phyloP scores from a whole-genome alignment of 805 yeast genomes.

The Candida golubevii region DNA sequence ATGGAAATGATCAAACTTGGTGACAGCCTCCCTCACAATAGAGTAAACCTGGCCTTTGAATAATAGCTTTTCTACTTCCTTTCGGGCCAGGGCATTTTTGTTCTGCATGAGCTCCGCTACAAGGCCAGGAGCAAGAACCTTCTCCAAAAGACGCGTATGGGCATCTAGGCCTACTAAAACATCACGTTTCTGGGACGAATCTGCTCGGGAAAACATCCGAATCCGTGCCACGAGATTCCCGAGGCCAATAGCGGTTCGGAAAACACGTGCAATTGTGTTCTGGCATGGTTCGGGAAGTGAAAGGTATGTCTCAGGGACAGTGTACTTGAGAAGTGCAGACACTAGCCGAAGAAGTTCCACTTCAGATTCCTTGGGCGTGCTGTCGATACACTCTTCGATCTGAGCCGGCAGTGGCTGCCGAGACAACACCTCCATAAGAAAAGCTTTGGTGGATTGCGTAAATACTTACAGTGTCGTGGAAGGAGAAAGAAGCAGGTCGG shows the following conservation, averaged over 20 bases:
- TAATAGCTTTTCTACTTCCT: slow-evolving; percentile 36
- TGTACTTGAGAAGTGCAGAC: slow-evolving; percentile 25
- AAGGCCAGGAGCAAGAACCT: slow-evolving; percentile 17
- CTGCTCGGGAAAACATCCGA: slow-evolving; percentile 5
- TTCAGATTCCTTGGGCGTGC: neutral
- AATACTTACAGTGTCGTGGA: too few species aligned
- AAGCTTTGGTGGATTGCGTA: neutral
- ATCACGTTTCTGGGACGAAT: slow-evolving; percentile 12
- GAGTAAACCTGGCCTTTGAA: slow-evolving; percentile 31
- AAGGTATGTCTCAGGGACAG: slow-evolving; percentile 30
- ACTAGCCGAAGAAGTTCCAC: slow-evolving; percentile 16
- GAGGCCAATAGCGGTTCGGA: slow-evolving; percentile 27
- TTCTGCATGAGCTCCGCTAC: slow-evolving; percentile 8
- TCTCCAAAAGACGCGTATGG: slow-evolving; percentile 12
- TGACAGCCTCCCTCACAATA: slow-evolving; percentile 22
- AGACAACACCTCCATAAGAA: slow-evolving; percentile 11
- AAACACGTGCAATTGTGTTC: slow-evolving; percentile 7
- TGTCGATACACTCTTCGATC: slow-evolving; percentile 10
- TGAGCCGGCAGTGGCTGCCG: slow-evolving; percentile 11
- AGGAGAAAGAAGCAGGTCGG: too few species aligned
- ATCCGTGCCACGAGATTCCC: slow-evolving; percentile 25
- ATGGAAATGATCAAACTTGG: slow-evolving; percentile 7
- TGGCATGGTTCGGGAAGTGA: slow-evolving; percentile 16
- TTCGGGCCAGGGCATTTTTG: slow-evolving; percentile 12
- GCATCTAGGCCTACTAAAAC: slow-evolving; percentile 4